A percentile compares a stretch with the other conserved stretches of the same genome.
These are phyloP conservation scores for Canavalia ensiformis DNA, from an alignment of 306 rosid genomes.

Conservation along the genomic window DNA sequence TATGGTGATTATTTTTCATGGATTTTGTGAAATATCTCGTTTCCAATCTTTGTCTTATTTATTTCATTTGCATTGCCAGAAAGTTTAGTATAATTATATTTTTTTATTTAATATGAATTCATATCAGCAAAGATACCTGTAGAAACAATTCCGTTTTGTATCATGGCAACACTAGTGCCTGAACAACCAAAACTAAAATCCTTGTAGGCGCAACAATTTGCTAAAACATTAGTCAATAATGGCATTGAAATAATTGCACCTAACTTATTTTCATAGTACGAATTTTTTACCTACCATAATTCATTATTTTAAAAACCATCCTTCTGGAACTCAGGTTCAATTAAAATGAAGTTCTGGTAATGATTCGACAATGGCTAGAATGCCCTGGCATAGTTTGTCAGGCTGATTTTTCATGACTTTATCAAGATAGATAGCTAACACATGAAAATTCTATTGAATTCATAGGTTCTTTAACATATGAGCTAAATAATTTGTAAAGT, in stretches of 20 bases:
- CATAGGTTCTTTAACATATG: not conserved
- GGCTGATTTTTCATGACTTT: constrained; percentile 12
- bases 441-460: constrained; percentile 18
- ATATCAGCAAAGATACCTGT: constrained; percentile 16
- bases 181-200: constrained; percentile 17
- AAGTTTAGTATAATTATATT: constrained; percentile 12
- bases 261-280: constrained; percentile 31
- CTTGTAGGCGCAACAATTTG: not conserved
- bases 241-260: constrained; percentile 31
- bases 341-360: constrained; percentile 33
- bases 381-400: constrained; percentile 18
- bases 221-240: not conserved
- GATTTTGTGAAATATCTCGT: constrained; percentile 32
- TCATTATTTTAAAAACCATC: constrained; percentile 31
- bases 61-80: constrained; percentile 6
- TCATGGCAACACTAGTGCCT: constrained; percentile 24
- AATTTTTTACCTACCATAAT: constrained; percentile 22
- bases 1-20: constrained; percentile 50
- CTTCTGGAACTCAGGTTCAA: constrained; percentile 3
- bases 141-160: constrained; percentile 12
- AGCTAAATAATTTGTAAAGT: constrained; percentile 12
- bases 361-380: constrained; percentile 17
- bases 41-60: constrained; percentile 22
- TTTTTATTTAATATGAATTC: constrained; percentile 19
- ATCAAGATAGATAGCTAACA: not conserved